A percentile compares a stretch with the other conserved stretches of the same genome.
Conservation (phyloP, 2,329 filamentous ascomycete genomes). For the Pseudogymnoascus sp. region DNA sequence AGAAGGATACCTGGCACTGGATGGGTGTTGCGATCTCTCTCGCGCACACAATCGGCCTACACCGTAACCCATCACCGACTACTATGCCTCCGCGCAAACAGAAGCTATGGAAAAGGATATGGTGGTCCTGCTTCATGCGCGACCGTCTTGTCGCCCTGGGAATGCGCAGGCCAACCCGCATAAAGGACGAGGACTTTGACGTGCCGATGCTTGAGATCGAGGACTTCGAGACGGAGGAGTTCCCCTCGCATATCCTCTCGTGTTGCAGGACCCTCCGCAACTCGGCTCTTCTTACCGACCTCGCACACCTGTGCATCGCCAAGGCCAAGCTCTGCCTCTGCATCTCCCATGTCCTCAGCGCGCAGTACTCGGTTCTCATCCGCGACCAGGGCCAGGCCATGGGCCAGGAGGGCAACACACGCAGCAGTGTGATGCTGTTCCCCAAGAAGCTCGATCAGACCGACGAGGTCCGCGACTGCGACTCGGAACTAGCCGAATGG, state of each 20-base stretch:
- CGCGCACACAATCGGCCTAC: constrained; percentile 85
- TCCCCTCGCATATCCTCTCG: constrained; percentile 59
- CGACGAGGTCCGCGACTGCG: constrained; percentile 69
- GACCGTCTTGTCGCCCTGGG: constrained; percentile 87
- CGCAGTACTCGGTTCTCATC: constrained; percentile 86
- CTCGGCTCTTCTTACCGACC: constrained; percentile 61
- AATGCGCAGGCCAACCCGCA: constrained; percentile 85
- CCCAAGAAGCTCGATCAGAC: constrained; percentile 80
- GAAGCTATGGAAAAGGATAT: constrained; percentile 87
- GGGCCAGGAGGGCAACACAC: constrained; percentile 60
- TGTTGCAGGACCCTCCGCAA: constrained; percentile 67
- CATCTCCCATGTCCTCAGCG: constrained; percentile 80
- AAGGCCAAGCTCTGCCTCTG: constrained; percentile 85
- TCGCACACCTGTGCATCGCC: constrained; percentile 83
- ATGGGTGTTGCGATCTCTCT: constrained; percentile 93
- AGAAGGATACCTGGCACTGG: constrained; percentile 98
- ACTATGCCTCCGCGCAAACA: constrained; percentile 66
- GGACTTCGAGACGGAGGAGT: constrained; percentile 71
- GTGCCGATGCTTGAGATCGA: constrained; percentile 79
- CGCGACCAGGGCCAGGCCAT: constrained; percentile 74
- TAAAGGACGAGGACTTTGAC: constrained; percentile 89
- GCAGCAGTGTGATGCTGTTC: constrained; percentile 76
- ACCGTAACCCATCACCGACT: constrained; percentile 74
- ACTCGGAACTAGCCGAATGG: constrained; percentile 74
- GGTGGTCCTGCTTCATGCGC: constrained; percentile 97